phyloP scores from a whole-genome alignment of 441 rosid species.

The Pelargonium hybrid region DNA sequence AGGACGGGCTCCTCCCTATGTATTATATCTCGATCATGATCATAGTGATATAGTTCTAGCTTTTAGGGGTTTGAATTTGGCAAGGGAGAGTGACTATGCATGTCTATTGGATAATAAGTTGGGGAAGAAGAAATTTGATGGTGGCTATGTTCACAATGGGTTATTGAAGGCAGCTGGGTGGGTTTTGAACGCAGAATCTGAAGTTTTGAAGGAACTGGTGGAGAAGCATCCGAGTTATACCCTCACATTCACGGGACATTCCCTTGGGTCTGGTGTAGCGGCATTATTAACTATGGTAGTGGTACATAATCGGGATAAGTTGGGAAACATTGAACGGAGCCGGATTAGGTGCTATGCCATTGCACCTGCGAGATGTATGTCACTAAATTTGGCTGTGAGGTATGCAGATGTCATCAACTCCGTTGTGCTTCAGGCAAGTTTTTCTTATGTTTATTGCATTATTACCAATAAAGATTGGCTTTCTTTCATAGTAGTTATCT shows the following conservation, averaged over 20 bases:
- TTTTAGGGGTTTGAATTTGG: conserved; percentile 64
- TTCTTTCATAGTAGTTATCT: not conserved
- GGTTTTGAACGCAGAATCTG: conserved; percentile 59
- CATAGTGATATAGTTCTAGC: conserved; percentile 67
- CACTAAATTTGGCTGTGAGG: conserved; percentile 85
- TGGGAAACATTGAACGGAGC: conserved; percentile 59
- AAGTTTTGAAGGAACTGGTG: conserved; percentile 47
- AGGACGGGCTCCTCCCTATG: conserved; percentile 68
- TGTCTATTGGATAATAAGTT: conserved; percentile 53
- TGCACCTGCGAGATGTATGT: conserved; percentile 97
- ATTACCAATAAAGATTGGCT: not conserved
- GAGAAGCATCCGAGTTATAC: conserved; percentile 50
- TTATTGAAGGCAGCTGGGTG: conserved; percentile 63
- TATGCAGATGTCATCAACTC: conserved; percentile 86
- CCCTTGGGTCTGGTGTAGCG: conserved; percentile 88
- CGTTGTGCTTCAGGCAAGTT: conserved; percentile 68
- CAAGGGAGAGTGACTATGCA: conserved; percentile 66
- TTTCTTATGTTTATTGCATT: not conserved
- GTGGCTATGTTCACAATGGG: conserved; percentile 82
- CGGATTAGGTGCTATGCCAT: conserved; percentile 58
- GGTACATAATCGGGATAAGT: conserved; percentile 35
- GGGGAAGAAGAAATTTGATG: conserved; percentile 61
- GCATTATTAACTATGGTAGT: conserved; percentile 45
- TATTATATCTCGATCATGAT: conserved; percentile 57
- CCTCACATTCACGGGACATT: conserved; percentile 70